Evolutionary conservation across 345 rosid species (phyloP), one percentile per base, ranked within the genome.

Genomic region (Pugionium dolabratum): DNA sequence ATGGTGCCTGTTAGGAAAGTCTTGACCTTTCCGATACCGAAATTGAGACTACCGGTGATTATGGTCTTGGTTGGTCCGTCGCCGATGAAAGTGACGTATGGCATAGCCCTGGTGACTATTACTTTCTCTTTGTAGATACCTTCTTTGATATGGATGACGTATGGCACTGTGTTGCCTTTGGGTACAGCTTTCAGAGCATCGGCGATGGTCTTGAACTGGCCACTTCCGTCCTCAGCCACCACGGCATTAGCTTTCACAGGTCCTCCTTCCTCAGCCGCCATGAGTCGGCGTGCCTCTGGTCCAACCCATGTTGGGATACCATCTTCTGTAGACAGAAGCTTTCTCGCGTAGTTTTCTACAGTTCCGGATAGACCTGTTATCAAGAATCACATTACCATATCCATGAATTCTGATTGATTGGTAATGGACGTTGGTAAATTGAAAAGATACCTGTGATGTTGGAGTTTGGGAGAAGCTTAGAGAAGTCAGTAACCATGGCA

Each of bases 201-300:
- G 0, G 39, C 18, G 53, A 93, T 79, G n/a, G 82, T 83, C 55
- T 66, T 84, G 54, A 62, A 87, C 35, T 90, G 82, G 1, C 94
- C 96, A 50, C 81, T 86, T 42, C 90, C 91, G 37, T 90, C 97
- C 70, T 76, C 54, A 45, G 96, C 96, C 29, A 90, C 94, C 1
- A 78, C 67, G 0, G 76, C 77, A 40, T 90, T 74, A 11, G 94
- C 67, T 54, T 77, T 81, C 6, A 84, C 48, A 0, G 54, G 67
- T 60, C 0, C 47, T 26, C 51, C 57, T 36, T 73, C 54, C 27
- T 67, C 59, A 1, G 50, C 74, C 0, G 11, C 61, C n/a, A 87
- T 81, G 37, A 85, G 81, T 9, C 43, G 52, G n/a, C 86, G 62
- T 37, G 68, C 76, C 8, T 59, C 71, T 1, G 60, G 61, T 10